Conservation (phyloP, 2,329 filamentous ascomycete genomes). For the Akanthomyces lecanii region DNA sequence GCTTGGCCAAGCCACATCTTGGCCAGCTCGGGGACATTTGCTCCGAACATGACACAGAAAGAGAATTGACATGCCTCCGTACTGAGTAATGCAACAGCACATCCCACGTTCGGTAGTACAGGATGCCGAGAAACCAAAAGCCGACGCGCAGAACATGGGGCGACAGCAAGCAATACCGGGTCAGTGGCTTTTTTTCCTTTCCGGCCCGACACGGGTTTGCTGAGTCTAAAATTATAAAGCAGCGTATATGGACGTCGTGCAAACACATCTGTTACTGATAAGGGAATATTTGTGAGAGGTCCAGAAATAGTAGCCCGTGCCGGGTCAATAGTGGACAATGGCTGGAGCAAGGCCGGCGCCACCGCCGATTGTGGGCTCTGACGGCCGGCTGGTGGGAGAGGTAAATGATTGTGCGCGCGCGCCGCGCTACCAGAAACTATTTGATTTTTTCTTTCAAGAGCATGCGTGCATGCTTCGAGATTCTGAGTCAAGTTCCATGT, state of each 20-base stretch:
- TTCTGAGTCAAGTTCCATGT: constrained; percentile 1
- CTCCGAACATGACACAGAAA: no score
- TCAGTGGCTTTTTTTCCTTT: no score
- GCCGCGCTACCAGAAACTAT: not conserved
- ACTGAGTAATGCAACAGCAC: not conserved
- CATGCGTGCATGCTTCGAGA: not conserved
- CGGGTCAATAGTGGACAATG: not conserved
- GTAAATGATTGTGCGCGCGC: not conserved
- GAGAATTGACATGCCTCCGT: not conserved
- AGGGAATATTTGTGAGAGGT: not conserved
- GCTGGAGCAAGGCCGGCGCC: not conserved
- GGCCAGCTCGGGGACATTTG: no score
- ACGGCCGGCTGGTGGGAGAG: not conserved
- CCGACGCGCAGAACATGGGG: no score
- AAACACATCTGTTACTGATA: not conserved
- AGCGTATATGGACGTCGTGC: not conserved
- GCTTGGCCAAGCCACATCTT: no score
- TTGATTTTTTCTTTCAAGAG: not conserved
- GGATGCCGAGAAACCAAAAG: no score
- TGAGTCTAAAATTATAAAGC: no score
- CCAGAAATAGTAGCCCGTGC: not conserved
- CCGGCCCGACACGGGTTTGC: no score
- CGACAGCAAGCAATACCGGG: no score
- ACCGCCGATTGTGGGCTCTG: not conserved
- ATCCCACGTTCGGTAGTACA: no score